Percentiles rank a stretch among this genome's conserved stretches.
Evolutionary conservation across 2,329 filamentous ascomycete species (phyloP).

Genomic region (Sporothrix phasma): DNA sequence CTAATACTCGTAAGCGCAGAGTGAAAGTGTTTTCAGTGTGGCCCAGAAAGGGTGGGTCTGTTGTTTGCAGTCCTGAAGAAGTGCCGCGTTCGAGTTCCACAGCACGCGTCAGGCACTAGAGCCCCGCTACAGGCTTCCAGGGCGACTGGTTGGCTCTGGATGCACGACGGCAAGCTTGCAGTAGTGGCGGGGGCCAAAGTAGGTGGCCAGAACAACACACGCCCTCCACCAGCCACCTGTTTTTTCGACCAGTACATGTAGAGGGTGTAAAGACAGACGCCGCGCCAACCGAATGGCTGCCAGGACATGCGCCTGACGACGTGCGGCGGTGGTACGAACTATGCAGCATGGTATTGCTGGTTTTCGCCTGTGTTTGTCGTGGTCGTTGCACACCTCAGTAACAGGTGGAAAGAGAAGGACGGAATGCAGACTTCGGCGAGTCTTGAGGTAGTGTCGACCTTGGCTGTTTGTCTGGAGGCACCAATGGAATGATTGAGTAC

Average conservation of each 20-base stretch:
- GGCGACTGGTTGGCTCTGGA: not conserved
- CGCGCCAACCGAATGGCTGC: not conserved
- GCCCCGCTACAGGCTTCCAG: not conserved
- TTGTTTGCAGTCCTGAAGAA: not conserved
- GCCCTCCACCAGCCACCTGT: conserved; percentile 8
- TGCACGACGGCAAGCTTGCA: not conserved
- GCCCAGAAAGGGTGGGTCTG: not conserved
- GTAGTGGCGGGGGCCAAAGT: not conserved
- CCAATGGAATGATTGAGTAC: not conserved
- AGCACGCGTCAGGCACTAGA: conserved; percentile 2
- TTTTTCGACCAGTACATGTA: not conserved
- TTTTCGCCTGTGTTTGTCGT: not conserved
- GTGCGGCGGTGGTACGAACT: not conserved
- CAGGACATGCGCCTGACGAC: not conserved
- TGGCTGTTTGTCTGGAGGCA: too few species aligned
- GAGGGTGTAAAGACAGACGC: not conserved
- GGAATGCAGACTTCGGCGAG: not conserved
- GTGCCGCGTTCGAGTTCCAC: not conserved
- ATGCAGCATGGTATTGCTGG: not conserved
- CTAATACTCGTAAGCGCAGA: not conserved
- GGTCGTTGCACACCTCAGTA: not conserved
- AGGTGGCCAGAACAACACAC: not conserved
- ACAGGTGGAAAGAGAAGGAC: not conserved
- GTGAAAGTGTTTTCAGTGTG: not conserved
- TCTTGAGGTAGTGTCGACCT: not conserved